Evolutionary conservation across 2,329 filamentous ascomycete species (phyloP).

Genomic region (Colletotrichum sublineola): DNA sequence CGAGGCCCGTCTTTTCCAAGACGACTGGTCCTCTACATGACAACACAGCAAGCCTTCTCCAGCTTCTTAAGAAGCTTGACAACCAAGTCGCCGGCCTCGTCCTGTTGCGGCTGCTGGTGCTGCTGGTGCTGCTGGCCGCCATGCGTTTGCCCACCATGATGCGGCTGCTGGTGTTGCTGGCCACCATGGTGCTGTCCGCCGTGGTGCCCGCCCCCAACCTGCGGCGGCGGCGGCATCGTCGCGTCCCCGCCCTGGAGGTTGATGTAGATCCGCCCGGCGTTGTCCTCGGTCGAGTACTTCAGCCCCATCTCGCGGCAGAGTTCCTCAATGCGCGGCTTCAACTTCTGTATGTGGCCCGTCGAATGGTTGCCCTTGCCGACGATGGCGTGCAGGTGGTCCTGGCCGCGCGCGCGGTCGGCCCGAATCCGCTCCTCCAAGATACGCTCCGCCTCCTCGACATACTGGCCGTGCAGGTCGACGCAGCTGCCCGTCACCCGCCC

Average conservation of each 20-base stretch:
- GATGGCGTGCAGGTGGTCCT: constrained; percentile 91
- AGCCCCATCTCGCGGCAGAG: constrained; percentile 87
- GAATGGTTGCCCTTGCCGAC: constrained; percentile 96
- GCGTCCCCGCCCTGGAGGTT: constrained; percentile 82
- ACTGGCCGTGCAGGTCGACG: constrained; percentile 95
- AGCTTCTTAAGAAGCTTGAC: constrained; percentile 75
- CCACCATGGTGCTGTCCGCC: constrained; percentile 56
- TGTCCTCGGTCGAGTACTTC: constrained; percentile 87
- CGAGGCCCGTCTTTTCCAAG: not conserved
- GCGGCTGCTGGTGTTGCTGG: constrained; percentile 57
- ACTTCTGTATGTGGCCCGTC: constrained; percentile 84
- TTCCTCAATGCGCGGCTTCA: constrained; percentile 94
- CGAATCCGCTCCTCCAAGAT: constrained; percentile 89
- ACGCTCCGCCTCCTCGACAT: constrained; percentile 93
- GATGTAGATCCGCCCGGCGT: constrained; percentile 89
- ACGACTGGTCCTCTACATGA: constrained; percentile 70
- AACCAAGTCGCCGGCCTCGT: constrained; percentile 71
- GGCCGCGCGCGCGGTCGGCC: constrained; percentile 78
- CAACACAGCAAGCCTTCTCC: constrained; percentile 77
- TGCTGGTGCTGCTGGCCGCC: constrained; percentile 48
- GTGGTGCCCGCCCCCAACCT: constrained; percentile 57
- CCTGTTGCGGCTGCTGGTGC: constrained; percentile 54
- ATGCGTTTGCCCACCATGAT: constrained; percentile 54
- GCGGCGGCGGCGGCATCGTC: constrained; percentile 56
- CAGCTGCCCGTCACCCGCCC: constrained; percentile 83